Base-by-base conservation (phyloP, 768 basidiomycete species). In the Kwoniella dejecticola region DNA sequence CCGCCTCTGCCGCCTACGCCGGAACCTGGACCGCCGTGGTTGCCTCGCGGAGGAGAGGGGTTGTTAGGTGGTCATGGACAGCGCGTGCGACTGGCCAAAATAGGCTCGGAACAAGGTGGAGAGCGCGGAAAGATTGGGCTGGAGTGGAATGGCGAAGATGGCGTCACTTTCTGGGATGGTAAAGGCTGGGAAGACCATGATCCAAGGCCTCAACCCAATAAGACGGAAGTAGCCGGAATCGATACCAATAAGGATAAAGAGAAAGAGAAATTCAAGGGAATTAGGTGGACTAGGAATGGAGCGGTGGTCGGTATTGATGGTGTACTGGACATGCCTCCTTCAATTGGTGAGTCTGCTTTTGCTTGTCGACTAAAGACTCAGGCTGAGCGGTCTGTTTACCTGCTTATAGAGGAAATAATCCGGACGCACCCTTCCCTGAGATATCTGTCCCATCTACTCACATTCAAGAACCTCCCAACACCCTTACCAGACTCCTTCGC, bases 21-120 rank as follows among this genome's bases (percentile, higher is more conserved):
- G 12, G 88, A 88, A 7, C 88, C 88, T 8, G 82, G 82, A 68
- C 86, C 89, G 4, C 90, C 92, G 4, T 95, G 91, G 90, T 83
- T 95, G 76, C 91, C 92, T 4, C 71, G 85, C 60, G 90, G 88
- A 1, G 87, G 87, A 0, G 68, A 72, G 26, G 92, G 94, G 24
- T 83, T 89, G 6, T 83, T 99, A 10, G 90, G 89, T 12, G 83
- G 85, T 21, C 82, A 89, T 59, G 86, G 92, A 5, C 96, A 99
- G 81, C 84, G 88, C 57, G 79, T 99, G 54, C 83, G 93, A 30
- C 71, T 89, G 3, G 78, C 85, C 23, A 31, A 79, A 82, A 52
- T 81, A 7, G 33, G 33, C 83, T 60, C 59, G 13, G 61, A 62
- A 3, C 45, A 31, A 19, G 67, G 67, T 3, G 60, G 55, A 0